Percentiles rank a stretch among this genome's conserved stretches.
Conservation (phyloP, 2,329 filamentous ascomycete species). For the Nannizzia gypsea region DNA sequence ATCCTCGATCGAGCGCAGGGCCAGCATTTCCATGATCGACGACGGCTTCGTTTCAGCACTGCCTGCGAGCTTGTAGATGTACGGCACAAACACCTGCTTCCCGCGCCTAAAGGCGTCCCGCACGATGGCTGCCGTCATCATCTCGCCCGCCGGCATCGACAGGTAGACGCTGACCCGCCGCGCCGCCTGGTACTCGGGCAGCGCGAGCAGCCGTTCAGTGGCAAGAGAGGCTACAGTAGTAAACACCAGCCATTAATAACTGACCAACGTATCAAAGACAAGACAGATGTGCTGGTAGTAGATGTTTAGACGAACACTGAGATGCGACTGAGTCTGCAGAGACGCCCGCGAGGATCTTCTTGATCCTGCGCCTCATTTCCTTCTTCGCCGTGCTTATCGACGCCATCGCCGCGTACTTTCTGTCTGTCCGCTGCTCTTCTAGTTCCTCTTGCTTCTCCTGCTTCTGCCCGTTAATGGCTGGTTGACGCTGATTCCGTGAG, state of each 20-base stretch:
- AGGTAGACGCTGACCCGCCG: constrained; percentile 73
- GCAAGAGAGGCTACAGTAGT: constrained; percentile 49
- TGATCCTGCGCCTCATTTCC: constrained; percentile 60
- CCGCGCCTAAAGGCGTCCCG: constrained; percentile 62
- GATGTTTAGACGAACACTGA: constrained; percentile 78
- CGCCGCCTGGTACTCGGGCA: constrained; percentile 65
- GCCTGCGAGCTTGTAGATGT: constrained; percentile 53
- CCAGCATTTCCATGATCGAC: constrained; percentile 93
- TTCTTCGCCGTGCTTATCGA: constrained; percentile 59
- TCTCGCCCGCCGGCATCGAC: constrained; percentile 80
- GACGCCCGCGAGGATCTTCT: constrained; percentile 50
- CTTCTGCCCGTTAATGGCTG: background rate
- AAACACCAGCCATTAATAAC: constrained; percentile 14
- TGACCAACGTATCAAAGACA: too few species aligned
- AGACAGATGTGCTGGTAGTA: too few species aligned
- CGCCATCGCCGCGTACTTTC: constrained; percentile 21
- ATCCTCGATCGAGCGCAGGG: constrained; percentile 59
- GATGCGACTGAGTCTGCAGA: constrained; percentile 48
- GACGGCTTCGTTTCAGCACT: constrained; percentile 34
- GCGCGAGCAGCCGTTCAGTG: constrained; percentile 51
- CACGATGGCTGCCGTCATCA: constrained; percentile 74
- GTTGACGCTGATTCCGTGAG: background rate
- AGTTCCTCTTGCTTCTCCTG: too few species aligned
- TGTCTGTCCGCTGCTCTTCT: too few species aligned
- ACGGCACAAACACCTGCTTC: constrained; percentile 86